Conservation (phyloP, 2,329 filamentous ascomycete genomes). For the Paracamarosporium sp. region DNA sequence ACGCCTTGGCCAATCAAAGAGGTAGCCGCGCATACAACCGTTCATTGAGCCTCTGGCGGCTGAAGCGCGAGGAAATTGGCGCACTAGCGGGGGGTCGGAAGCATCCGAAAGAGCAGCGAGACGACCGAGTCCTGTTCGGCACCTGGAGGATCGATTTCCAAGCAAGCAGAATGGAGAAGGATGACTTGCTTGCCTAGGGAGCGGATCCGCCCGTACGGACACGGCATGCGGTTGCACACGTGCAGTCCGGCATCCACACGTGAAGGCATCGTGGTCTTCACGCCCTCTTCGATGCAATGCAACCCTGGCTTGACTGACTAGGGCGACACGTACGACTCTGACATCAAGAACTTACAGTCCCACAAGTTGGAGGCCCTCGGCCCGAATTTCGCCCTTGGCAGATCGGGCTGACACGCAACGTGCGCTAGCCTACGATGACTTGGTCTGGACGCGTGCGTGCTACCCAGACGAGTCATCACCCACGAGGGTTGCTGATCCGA, state of each 20-base stretch:
- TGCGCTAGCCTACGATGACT: neutral
- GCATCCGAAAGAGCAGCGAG: neutral
- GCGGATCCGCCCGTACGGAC: neutral
- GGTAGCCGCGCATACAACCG: neutral
- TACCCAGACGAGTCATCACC: neutral
- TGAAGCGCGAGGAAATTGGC: neutral
- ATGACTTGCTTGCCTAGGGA: conserved; percentile 3
- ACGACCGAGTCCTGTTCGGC: neutral
- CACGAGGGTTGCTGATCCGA: neutral
- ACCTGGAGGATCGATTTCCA: neutral
- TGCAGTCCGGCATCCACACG: neutral
- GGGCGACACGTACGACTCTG: neutral
- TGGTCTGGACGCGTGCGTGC: neutral
- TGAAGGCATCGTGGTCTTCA: neutral
- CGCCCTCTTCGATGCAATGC: neutral
- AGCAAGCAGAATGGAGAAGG: neutral
- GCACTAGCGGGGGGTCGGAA: neutral
- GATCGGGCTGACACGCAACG: conserved; percentile 5
- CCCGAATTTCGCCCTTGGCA: neutral
- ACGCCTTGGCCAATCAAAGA: neutral
- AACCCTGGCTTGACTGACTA: neutral
- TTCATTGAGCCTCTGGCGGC: neutral
- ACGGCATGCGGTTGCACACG: neutral
- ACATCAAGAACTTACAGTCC: neutral
- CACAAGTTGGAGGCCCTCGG: neutral